Conservation (phyloP, 1,284 basidiomycete species). For the Vanrija sp. region DNA sequence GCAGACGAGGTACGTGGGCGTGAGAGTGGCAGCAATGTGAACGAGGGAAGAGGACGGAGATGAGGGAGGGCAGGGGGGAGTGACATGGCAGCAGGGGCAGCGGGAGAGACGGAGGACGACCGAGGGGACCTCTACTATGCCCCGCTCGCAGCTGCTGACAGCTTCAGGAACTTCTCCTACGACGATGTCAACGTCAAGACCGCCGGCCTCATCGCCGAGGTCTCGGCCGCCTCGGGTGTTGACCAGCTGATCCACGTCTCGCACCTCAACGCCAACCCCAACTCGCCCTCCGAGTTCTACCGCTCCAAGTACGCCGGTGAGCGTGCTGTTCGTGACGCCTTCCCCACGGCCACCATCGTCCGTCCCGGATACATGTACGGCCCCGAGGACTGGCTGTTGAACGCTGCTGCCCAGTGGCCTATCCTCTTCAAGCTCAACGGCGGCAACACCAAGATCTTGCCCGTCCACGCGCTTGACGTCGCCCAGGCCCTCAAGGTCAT, state of each 20-base stretch:
- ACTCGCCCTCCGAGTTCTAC: conserved; percentile 80
- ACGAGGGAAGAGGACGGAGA: not conserved
- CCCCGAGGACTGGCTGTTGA: conserved; percentile 90
- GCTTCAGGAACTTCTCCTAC: conserved; percentile 75
- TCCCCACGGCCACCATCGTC: conserved; percentile 85
- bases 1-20: conserved; percentile 71
- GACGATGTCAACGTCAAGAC: conserved; percentile 55
- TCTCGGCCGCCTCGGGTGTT: conserved; percentile 73
- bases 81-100: too few species aligned
- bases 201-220: conserved; percentile 72
- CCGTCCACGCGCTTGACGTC: conserved; percentile 91
- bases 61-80: too few species aligned
- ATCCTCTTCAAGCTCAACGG: conserved; percentile 92
- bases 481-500: conserved; percentile 85
- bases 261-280: conserved; percentile 81
- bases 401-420: conserved; percentile 88
- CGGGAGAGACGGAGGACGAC: too few species aligned
- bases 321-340: conserved; percentile 75
- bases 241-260: conserved; percentile 90
- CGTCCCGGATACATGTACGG: conserved; percentile 84
- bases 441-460: conserved; percentile 78
- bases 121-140: not conserved
- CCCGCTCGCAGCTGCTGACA: not conserved
- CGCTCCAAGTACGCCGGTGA: conserved; percentile 88
- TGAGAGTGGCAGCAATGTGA: not conserved